These are phyloP conservation scores for Zasmidium angulare DNA, from an alignment of 2,329 filamentous ascomycete genomes.

Conservation along the genomic window DNA sequence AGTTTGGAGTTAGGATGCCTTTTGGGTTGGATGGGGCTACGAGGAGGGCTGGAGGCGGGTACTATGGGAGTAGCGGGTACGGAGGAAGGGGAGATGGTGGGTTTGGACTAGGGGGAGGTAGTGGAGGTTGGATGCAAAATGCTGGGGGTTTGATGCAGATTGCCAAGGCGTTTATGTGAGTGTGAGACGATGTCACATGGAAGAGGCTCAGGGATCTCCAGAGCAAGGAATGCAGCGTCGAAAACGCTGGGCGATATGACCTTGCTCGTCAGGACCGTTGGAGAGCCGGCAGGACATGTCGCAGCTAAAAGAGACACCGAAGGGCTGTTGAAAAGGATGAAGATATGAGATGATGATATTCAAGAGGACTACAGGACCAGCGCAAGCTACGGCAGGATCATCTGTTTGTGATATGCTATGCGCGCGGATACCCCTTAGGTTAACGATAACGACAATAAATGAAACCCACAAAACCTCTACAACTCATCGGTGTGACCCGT, in stretches of 20 bases:
- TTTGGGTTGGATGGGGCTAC: slow-evolving; percentile 42
- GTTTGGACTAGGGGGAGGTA: slow-evolving; percentile 30
- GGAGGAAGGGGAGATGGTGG: slow-evolving; percentile 37
- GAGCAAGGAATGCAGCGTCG: too few relatives aligned
- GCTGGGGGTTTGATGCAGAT: slow-evolving; percentile 51
- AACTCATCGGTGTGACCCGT: too few relatives aligned
- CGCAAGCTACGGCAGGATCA: slow-evolving; percentile 10
- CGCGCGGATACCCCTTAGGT: slow-evolving; percentile 15
- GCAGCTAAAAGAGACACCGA: background rate
- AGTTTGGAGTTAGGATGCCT: slow-evolving; percentile 78
- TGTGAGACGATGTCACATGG: background rate
- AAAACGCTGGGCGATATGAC: too few relatives aligned
- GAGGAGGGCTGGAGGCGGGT: slow-evolving; percentile 36
- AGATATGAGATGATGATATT: background rate
- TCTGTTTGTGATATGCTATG: slow-evolving; percentile 3
- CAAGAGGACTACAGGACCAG: slow-evolving; percentile 15
- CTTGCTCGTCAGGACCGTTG: too few relatives aligned
- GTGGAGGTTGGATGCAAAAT: slow-evolving; percentile 44
- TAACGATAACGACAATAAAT: slow-evolving; percentile 2
- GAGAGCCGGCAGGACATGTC: too few relatives aligned
- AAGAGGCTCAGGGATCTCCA: too few relatives aligned
- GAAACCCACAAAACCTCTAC: background rate
- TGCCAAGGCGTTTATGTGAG: slow-evolving; percentile 54
- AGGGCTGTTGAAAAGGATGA: background rate
- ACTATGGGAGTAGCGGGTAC: slow-evolving; percentile 49